A percentile compares a stretch with the other conserved stretches of the same genome.
Conservation (phyloP, 2,329 filamentous ascomycete genomes). For the Clarireedia paspali region DNA sequence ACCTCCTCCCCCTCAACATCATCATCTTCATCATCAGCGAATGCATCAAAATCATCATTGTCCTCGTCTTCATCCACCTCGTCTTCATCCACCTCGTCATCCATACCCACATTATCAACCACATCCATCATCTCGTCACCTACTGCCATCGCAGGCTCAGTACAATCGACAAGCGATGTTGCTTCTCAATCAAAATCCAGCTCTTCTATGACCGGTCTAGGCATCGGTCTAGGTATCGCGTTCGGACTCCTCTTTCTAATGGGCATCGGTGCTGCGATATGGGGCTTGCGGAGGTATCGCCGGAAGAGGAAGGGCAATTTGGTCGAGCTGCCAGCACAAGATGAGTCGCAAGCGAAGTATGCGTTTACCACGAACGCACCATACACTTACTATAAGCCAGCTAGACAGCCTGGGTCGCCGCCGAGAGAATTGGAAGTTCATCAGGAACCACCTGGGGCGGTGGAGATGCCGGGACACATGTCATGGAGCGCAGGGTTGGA, state of each 20-base stretch:
- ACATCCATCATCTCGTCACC: background rate
- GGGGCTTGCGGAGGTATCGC: background rate
- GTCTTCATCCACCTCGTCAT: too few relatives aligned
- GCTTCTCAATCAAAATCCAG: background rate
- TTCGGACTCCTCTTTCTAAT: background rate
- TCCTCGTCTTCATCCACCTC: background rate
- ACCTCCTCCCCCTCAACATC: background rate
- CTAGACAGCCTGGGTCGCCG: too few relatives aligned
- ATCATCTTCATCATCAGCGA: background rate
- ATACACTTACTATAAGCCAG: too few relatives aligned
- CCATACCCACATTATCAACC: background rate
- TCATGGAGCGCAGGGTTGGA: too few relatives aligned
- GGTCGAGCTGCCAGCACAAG: too few relatives aligned
- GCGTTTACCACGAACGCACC: too few relatives aligned
- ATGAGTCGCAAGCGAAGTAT: too few relatives aligned
- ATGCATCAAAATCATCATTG: too few relatives aligned
- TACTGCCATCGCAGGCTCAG: background rate
- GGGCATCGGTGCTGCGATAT: background rate
- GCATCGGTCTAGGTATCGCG: background rate
- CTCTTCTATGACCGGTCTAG: background rate
- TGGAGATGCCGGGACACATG: too few relatives aligned
- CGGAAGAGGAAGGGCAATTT: background rate
- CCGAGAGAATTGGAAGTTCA: too few relatives aligned
- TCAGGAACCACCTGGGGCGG: too few relatives aligned
- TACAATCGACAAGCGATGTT: too few relatives aligned